Percentiles rank a stretch among this genome's conserved stretches.
Conservation (phyloP, 352 stramenopile genomes). For the Peronospora farinosa region DNA sequence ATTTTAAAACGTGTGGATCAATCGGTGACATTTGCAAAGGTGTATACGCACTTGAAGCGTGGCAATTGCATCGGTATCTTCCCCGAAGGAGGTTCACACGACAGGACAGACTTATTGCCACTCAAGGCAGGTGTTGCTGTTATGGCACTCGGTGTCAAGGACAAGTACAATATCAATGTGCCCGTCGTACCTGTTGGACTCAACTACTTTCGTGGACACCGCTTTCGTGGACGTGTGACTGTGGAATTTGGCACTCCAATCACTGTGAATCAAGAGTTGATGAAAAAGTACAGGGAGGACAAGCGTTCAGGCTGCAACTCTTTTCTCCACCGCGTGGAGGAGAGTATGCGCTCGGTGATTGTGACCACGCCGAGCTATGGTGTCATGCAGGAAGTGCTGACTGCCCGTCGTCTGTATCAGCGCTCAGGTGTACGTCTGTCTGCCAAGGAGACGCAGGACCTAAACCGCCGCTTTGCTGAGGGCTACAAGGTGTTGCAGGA, state of each 20-base stretch:
- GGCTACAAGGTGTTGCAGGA: slow-evolving; percentile 82
- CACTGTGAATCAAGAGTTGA: slow-evolving; percentile 70
- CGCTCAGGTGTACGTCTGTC: slow-evolving; percentile 77
- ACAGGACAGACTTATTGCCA: slow-evolving; percentile 94
- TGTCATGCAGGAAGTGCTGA: slow-evolving; percentile 93
- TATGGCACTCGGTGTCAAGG: slow-evolving; percentile 94
- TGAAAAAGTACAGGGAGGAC: slow-evolving; percentile 85
- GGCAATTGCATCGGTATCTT: slow-evolving; percentile 95
- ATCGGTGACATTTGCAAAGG: slow-evolving; percentile 87
- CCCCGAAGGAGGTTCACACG: slow-evolving; percentile 95
- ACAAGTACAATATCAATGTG: slow-evolving; percentile 94
- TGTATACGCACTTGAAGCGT: slow-evolving; percentile 86
- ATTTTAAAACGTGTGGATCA: slow-evolving; percentile 91
- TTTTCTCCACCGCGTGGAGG: slow-evolving; percentile 77
- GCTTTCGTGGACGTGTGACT: slow-evolving; percentile 93
- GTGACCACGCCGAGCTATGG: slow-evolving; percentile 97
- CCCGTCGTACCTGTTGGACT: slow-evolving; percentile 96
- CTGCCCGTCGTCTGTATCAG: slow-evolving; percentile 92
- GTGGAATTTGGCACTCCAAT: slow-evolving; percentile 95
- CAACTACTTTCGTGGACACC: slow-evolving; percentile 96
- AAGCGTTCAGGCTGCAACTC: slow-evolving; percentile 78
- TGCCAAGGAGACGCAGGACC: slow-evolving; percentile 87
- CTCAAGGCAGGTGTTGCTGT: slow-evolving; percentile 97
- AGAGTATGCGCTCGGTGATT: slow-evolving; percentile 89
- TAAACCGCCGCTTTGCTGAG: slow-evolving; percentile 89